Evolutionary conservation across 805 yeast genomes (phyloP).

Genomic region (Saccharomyces eubayanus): DNA sequence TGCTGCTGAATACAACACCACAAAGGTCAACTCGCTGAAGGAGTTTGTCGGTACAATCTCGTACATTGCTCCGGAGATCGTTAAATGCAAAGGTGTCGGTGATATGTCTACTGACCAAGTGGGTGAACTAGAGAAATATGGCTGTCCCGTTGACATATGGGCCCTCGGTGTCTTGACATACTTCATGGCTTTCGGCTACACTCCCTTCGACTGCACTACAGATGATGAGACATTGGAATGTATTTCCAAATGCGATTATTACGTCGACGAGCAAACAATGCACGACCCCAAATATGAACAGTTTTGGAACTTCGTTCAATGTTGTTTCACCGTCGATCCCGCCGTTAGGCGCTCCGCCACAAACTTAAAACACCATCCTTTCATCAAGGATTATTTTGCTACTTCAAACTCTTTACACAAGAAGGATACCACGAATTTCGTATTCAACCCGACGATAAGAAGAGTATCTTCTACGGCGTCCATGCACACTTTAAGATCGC

Average conservation of each 20-base stretch:
- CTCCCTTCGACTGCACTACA: slow-evolving; percentile 70
- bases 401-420: background rate
- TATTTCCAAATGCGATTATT: slow-evolving; percentile 48
- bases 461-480: background rate
- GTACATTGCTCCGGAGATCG: slow-evolving; percentile 68
- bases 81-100: slow-evolving; percentile 32
- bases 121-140: slow-evolving; percentile 34
- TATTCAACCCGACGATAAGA: background rate
- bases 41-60: slow-evolving; percentile 62
- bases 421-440: background rate
- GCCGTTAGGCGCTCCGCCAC: slow-evolving; percentile 39
- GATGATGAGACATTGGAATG: slow-evolving; percentile 61
- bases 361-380: slow-evolving; percentile 39
- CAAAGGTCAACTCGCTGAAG: slow-evolving; percentile 30
- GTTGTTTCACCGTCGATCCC: slow-evolving; percentile 45
- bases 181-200: slow-evolving; percentile 63
- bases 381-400: slow-evolving; percentile 22
- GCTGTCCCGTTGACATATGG: slow-evolving; percentile 62
- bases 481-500: slow-evolving; percentile 15
- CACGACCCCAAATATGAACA: slow-evolving; percentile 38
- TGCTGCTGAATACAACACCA: slow-evolving; percentile 39
- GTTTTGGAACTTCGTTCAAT: slow-evolving; percentile 51
- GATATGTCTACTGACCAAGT: slow-evolving; percentile 12
- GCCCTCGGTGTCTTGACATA: slow-evolving; percentile 66
- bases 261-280: slow-evolving; percentile 52